phyloP scores from a whole-genome alignment of 2,329 filamentous ascomycete species.

The Colletotrichum falcatum region DNA sequence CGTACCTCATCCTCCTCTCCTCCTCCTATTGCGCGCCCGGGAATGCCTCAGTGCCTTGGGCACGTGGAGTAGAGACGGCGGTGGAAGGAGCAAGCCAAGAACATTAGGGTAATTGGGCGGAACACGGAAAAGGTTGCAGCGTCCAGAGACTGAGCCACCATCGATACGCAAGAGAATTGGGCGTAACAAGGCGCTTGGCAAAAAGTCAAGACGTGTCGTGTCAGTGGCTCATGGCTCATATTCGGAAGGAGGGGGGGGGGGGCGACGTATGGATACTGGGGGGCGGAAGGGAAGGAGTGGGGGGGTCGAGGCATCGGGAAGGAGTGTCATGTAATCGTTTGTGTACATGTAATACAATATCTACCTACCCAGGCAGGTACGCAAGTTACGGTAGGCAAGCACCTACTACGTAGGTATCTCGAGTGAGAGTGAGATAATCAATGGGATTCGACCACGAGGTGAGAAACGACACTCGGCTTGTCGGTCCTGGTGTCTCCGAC shows the following conservation, averaged over 20 bases:
- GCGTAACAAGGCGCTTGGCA: slow-evolving; percentile 30
- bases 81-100: neutral
- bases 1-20: too few relatives aligned
- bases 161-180: slow-evolving; percentile 26
- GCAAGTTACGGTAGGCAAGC: too few relatives aligned
- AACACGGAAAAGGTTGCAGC: slow-evolving; percentile 7
- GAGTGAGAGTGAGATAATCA: neutral
- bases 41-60: neutral
- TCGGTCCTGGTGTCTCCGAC: slow-evolving; percentile 3
- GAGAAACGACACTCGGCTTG: neutral
- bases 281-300: neutral
- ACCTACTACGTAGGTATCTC: too few relatives aligned
- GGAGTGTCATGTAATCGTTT: too few relatives aligned
- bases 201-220: slow-evolving; percentile 26
- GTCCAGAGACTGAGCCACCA: slow-evolving; percentile 30
- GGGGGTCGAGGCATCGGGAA: too few relatives aligned
- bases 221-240: too few relatives aligned
- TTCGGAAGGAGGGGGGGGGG: neutral
- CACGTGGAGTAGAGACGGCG: neutral
- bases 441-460: slow-evolving; percentile 21
- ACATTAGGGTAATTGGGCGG: neutral
- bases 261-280: neutral
- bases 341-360: too few relatives aligned
- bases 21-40: slow-evolving; percentile 5
- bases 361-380: too few relatives aligned